These are phyloP conservation scores for Aspergillus sp. DNA, from an alignment of 2,329 filamentous ascomycete genomes.

Conservation along the genomic window DNA sequence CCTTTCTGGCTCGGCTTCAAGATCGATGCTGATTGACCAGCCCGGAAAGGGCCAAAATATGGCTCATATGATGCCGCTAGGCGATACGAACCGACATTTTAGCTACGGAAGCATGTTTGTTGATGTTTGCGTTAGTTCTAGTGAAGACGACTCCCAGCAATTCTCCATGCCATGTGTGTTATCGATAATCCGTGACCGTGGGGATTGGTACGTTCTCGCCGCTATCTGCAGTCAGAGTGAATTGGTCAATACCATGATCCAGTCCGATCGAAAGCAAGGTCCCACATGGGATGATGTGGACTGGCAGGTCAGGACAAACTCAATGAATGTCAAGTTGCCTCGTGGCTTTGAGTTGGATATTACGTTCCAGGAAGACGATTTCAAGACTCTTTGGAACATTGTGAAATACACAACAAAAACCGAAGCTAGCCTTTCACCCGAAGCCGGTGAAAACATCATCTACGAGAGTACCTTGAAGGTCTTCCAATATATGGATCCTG, in stretches of 20 bases:
- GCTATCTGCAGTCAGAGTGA: constrained; percentile 76
- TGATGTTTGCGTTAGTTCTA: constrained; percentile 68
- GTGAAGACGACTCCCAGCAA: constrained; percentile 61
- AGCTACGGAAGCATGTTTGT: constrained; percentile 75
- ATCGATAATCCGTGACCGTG: constrained; percentile 66
- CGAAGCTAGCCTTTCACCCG: constrained; percentile 64
- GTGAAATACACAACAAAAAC: constrained; percentile 79
- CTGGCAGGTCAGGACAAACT: constrained; percentile 66
- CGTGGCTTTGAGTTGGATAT: constrained; percentile 70
- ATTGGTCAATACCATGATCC: constrained; percentile 69
- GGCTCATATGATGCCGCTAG: constrained; percentile 67
- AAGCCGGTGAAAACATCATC: constrained; percentile 63
- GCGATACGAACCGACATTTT: constrained; percentile 70
- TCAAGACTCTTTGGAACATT: constrained; percentile 72
- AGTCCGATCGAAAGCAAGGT: constrained; percentile 61
- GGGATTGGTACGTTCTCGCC: constrained; percentile 66
- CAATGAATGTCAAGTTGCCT: constrained; percentile 66
- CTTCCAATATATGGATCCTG: constrained; percentile 77
- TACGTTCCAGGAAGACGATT: constrained; percentile 71
- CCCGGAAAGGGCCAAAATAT: constrained; percentile 47
- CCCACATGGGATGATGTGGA: constrained; percentile 76
- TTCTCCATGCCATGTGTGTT: constrained; percentile 69
- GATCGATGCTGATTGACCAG: constrained; percentile 43
- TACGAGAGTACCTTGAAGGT: constrained; percentile 66
- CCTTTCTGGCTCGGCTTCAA: constrained; percentile 55